Base-by-base conservation (phyloP, 495 filamentous ascomycete genomes). In the Letharia columbiana region DNA sequence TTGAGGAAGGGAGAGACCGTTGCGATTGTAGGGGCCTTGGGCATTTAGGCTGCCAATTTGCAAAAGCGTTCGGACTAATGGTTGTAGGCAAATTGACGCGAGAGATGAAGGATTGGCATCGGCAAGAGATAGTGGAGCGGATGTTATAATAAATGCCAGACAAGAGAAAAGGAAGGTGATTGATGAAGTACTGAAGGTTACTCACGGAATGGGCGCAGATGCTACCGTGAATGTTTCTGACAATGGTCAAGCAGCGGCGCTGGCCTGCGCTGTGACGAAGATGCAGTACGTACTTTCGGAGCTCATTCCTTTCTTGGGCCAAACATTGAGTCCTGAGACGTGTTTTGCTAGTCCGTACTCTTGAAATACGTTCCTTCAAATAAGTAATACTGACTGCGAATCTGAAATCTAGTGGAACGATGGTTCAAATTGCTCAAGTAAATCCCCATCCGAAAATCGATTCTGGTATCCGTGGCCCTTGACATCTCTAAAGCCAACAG, bases 391-490 rank as follows among this genome's bases (percentile, higher is more conserved):
- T 54, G 49, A 54, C 49, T 54, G 20, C 20, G 49, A 54, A 31
- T 2, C 4, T 47, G 49, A 4, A 15, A 31, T 13, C n/a, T 10
- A 54, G 49, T 70, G 83, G 83, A 18, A 74, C 74, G 4, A 70
- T 85, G 56, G 72, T 86, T 18, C 82, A 85, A 73, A 78, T 86
- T 45, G 82, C 82, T 35, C 83, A 84, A 73, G 80, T 75, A 49
- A 54, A 71, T 39, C 18, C 39, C 28, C 11, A 40, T 61, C 28
- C 31, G 37, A 54, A 4, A 31, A 6, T 33, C 31, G 20, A 37
- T 41, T 5, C 2, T 54, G 35, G 8, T 35, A 33, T 61, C 13
- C 13, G 6, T 47, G 13, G 23, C 15, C 7, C 45, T 49, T 52
- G 15, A 63, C 45, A 45, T 52, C 37, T 13, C 23, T 31, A 44